These are phyloP conservation scores for Malus hybrid DNA, from an alignment of 331 rosid species.

Conservation along the genomic window DNA sequence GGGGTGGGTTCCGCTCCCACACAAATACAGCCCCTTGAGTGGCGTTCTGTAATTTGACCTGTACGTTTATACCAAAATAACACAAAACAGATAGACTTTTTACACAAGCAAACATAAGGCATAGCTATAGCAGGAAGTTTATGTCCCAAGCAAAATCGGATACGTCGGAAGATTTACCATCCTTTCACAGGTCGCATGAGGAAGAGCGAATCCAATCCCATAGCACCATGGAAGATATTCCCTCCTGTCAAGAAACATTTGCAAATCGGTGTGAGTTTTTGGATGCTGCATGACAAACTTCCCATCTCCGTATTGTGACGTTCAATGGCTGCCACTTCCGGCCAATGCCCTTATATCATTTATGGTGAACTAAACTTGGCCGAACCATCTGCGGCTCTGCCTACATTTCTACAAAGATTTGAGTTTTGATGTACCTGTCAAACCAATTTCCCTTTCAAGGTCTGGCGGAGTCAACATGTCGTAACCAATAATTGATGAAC, in stretches of 20 bases:
- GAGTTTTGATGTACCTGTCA: constrained; percentile 51
- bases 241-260: constrained; percentile 52
- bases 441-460: constrained; percentile 87
- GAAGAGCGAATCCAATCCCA: constrained; percentile 92
- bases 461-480: constrained; percentile 97
- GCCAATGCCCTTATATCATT: neutral
- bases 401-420: neutral
- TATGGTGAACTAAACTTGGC: neutral
- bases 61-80: constrained; percentile 11
- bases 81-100: neutral
- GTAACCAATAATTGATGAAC: constrained; percentile 65
- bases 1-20: constrained; percentile 51
- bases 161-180: constrained; percentile 42
- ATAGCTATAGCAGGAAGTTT: neutral
- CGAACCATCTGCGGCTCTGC: neutral
- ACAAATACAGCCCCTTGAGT: constrained; percentile 42
- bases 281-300: neutral
- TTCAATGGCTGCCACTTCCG: neutral
- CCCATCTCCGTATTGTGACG: neutral
- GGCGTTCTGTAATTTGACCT: constrained; percentile 91
- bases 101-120: neutral
- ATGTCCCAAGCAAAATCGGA: neutral
- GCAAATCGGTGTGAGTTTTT: neutral
- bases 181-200: constrained; percentile 85
- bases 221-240: constrained; percentile 88